Base-by-base conservation (phyloP, 2,329 filamentous ascomycete genomes). In the Penicillium sp. region DNA sequence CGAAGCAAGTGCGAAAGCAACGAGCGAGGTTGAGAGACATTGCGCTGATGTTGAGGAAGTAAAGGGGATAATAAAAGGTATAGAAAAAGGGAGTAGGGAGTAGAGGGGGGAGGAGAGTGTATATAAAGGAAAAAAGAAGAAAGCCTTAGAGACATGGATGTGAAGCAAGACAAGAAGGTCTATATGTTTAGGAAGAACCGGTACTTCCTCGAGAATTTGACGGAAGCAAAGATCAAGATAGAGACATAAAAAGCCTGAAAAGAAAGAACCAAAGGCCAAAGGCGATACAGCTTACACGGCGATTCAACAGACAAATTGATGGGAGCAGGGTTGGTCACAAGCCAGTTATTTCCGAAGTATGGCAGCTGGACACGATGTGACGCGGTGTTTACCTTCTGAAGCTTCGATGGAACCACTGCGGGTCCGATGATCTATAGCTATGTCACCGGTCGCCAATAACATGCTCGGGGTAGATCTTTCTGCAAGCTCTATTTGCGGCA, bases 311-410 rank as follows among this genome's bases (percentile, higher is more conserved):
- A 55, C 55, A 52, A 43, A 23, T 47, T 44, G 51, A 46, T 43
- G 54, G 44, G 54, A 62, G 45, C 54, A 59, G 57, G 60, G 53
- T 59, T 50, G 47, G 47, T 54, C 56, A 61, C 50, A 44, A 44
- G 31, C 40, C 38, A 35, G 33, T 44, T 47, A 42, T 37, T 33
- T 15, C 32, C n/a, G 18, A n/a, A 18, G 6, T 15, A 6, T 18
- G n/a, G 32, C n/a, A 6, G 7, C 8, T 33, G 32, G 15, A 18
- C 15, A 18, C 20, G 20, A 23, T 23, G 20, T 23, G 52, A 55
- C 40, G 50, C 48, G 46, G 51, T 27, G 27, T 28, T 29, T 46
- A 49, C 32, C 44, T 50, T 57, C 49, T 20, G 50, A 44, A 46
- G 37, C 45, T 55, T 56, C 52, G 51, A 56, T 58, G 48, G 48